A percentile compares a stretch with the other conserved stretches of the same genome.
Evolutionary conservation across 2,329 filamentous ascomycete species (phyloP).

Genomic region (Penicillium sp.): DNA sequence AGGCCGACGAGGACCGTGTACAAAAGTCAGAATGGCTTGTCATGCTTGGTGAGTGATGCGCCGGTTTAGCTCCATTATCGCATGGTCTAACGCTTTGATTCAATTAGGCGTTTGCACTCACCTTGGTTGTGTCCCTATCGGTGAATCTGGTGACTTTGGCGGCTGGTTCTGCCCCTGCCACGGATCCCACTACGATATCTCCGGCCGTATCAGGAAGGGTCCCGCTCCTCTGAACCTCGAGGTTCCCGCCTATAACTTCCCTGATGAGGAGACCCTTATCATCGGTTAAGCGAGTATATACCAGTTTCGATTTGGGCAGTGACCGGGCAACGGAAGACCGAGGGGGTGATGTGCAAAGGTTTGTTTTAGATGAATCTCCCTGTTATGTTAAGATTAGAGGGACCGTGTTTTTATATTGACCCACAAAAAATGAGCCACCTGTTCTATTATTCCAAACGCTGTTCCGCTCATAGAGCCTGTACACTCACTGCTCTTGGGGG

Average conservation of each 20-base stretch:
- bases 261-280: conserved; percentile 82
- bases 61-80: background rate
- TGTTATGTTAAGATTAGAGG: conserved; percentile 43
- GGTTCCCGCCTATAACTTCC: conserved; percentile 90
- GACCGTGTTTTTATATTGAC: conserved; percentile 47
- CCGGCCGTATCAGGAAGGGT: conserved; percentile 95
- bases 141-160: conserved; percentile 96
- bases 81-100: conserved; percentile 10
- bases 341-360: conserved; percentile 25
- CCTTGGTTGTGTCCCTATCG: conserved; percentile 98
- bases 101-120: conserved; percentile 94
- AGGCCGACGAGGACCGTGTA: conserved; percentile 88
- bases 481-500: conserved; percentile 21
- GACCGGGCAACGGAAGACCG: conserved; percentile 8
- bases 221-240: conserved; percentile 97
- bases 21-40: conserved; percentile 99
- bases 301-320: conserved; percentile 9
- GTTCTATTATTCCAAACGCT: conserved; percentile 23
- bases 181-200: conserved; percentile 99
- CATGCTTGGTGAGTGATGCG: conserved; percentile 77
- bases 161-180: conserved; percentile 99
- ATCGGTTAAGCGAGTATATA: conserved; percentile 74
- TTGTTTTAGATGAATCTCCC: conserved; percentile 40
- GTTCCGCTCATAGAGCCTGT: conserved; percentile 25
- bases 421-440: conserved; percentile 38